phyloP scores from a whole-genome alignment of 2,329 filamentous ascomycete genomes.

The Sclerotiophoma versabilis region DNA sequence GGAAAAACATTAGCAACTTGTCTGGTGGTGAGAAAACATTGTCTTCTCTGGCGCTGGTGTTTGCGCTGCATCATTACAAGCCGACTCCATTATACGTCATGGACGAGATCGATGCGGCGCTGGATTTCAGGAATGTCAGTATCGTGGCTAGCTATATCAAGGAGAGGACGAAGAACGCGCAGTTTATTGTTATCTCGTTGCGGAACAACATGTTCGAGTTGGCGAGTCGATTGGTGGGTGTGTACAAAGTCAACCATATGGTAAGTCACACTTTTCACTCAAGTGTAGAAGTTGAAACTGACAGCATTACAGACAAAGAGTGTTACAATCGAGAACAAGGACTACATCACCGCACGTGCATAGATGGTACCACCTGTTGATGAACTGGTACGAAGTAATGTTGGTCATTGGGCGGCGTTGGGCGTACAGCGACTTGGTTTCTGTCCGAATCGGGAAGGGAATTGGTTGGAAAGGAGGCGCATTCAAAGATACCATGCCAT shows the following conservation, averaged over 20 bases:
- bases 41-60: conserved; percentile 91
- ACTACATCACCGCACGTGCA: conserved; percentile 48
- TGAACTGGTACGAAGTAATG: background rate
- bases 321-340: conserved; percentile 60
- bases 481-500: too few species aligned
- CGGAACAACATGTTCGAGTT: conserved; percentile 99
- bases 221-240: conserved; percentile 90
- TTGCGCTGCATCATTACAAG: conserved; percentile 97
- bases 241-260: conserved; percentile 99
- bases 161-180: conserved; percentile 97
- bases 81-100: conserved; percentile 98
- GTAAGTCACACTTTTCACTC: conserved; percentile 46
- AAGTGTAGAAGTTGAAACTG: conserved; percentile 9
- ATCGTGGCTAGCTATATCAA: conserved; percentile 99
- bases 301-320: conserved; percentile 57
- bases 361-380: conserved; percentile 1
- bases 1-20: conserved; percentile 98
- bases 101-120: conserved; percentile 98
- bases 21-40: conserved; percentile 97
- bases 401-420: conserved; percentile 10
- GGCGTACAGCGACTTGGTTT: too few species aligned
- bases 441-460: too few species aligned
- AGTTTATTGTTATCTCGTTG: conserved; percentile 97
- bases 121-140: conserved; percentile 98
- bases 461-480: too few species aligned